Evolutionary conservation across 208 protist genomes (phyloP).

Genomic region (Strigomonas oncopelti): DNA sequence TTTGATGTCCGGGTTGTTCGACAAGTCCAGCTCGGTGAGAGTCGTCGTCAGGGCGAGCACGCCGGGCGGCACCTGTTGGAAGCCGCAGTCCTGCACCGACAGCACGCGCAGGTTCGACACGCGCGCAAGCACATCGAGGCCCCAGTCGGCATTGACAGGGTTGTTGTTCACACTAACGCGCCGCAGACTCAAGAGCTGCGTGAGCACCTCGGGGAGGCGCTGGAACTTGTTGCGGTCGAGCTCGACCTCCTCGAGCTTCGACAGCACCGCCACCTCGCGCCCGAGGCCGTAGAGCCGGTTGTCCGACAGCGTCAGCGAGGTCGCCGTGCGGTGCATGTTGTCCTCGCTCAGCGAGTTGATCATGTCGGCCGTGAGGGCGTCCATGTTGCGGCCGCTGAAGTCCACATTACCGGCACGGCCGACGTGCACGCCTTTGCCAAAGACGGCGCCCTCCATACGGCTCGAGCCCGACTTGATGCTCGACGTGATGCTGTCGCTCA

Average conservation of each 20-base stretch:
- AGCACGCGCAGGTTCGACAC: conserved; percentile 47
- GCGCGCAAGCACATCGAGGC: conserved; percentile 51
- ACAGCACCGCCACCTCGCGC: conserved; percentile 68
- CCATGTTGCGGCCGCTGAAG: conserved; percentile 60
- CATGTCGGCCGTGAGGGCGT: conserved; percentile 49
- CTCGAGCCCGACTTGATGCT: too few relatives aligned
- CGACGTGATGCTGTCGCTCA: too few relatives aligned
- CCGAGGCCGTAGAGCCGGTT: conserved; percentile 79
- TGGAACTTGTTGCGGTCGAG: conserved; percentile 74
- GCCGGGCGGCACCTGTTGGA: conserved; percentile 41
- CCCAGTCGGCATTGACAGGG: conserved; percentile 37
- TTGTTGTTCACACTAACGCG: conserved; percentile 69
- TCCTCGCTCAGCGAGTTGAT: conserved; percentile 68
- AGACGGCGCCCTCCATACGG: conserved; percentile 25
- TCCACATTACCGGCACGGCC: conserved; percentile 80
- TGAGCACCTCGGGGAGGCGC: conserved; percentile 60
- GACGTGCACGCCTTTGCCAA: conserved; percentile 78
- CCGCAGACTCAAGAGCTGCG: conserved; percentile 44
- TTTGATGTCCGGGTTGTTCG: conserved; percentile 60
- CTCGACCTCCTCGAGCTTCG: conserved; percentile 70
- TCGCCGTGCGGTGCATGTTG: conserved; percentile 61
- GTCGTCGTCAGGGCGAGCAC: conserved; percentile 43
- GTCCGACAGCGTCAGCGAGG: conserved; percentile 63
- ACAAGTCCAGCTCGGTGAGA: conserved; percentile 58
- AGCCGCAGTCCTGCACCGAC: conserved; percentile 46